Evolutionary conservation across 1,139 yeast genomes (phyloP), one percentile per base, ranked within the genome.

Genomic region (Kodamaea derodonti): DNA sequence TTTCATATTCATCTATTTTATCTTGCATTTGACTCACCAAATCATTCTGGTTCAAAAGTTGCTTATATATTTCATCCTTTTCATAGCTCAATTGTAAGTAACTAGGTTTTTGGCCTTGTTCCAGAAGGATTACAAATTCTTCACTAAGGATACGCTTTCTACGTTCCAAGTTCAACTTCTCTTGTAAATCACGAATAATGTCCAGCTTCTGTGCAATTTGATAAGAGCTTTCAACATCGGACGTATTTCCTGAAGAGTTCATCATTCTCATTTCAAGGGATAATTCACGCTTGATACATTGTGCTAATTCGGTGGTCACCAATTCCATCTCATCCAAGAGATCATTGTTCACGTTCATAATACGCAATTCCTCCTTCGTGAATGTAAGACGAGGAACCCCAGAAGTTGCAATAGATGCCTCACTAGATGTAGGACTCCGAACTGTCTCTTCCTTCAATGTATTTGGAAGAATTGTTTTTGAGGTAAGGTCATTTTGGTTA

Each of bases 231-330:
- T 30, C 13, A 25, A 13, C 10, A 13, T 32, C 16, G 16, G 16
- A 20, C 17, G 10, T 12, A 6, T 12, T 9, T n/a, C 18, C 24
- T 5, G 7, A 6, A 29, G 29, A 2, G 39, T 46, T 49, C 28
- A 49, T 56, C n/a, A 80, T 41, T 33, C 61, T 63, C 35, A 64
- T 62, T 48, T 81, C 88, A 29, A 83, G 52, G 7, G 64, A 56
- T 17, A 82, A 62, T 53, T 84, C 94, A 32, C 92, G 63, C 34
- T 75, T 72, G 33, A 84, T 80, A 0, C 88, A 79, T 15, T 78
- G 74, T 0, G 88, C 90, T 33, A 84, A 64, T 49, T 84, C 94
- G 14, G 75, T 72, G 2, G 90, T 80, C 1, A 84, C 80, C 24
- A 81, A 52, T 41, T 80, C 82, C 32, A 84, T 58, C 51, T 84